phyloP scores from a whole-genome alignment of 768 basidiomycete genomes.

The Solioccasus polychromus region DNA sequence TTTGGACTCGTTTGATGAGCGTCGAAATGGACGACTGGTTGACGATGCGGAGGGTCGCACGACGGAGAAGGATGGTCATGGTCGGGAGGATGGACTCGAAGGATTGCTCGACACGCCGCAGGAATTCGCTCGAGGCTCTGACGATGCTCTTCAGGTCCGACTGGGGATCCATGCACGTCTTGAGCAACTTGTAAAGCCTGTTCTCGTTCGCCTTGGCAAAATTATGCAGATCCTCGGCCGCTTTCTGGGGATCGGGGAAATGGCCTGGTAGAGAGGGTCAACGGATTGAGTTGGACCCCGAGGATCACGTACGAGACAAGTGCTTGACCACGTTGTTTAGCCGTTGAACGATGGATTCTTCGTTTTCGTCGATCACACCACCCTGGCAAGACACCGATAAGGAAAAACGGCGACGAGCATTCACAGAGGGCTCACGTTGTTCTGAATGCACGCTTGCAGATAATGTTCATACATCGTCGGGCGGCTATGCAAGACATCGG shows the following conservation, averaged over 20 bases:
- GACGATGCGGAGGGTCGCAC: constrained; percentile 66
- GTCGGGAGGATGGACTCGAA: constrained; percentile 60
- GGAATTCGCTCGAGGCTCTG: constrained; percentile 81
- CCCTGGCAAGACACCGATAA: constrained; percentile 51
- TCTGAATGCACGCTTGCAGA: constrained; percentile 67
- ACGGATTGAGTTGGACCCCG: background rate
- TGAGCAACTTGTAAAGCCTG: constrained; percentile 80
- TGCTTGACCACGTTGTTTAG: constrained; percentile 55
- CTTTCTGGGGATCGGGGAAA: constrained; percentile 71
- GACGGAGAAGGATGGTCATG: constrained; percentile 67
- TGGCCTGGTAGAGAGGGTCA: constrained; percentile 33
- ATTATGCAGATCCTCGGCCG: constrained; percentile 67
- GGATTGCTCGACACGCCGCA: constrained; percentile 71
- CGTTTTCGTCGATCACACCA: constrained; percentile 84
- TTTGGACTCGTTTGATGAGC: constrained; percentile 66
- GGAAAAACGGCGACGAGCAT: background rate
- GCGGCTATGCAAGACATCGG: constrained; percentile 43
- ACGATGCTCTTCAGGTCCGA: constrained; percentile 77
- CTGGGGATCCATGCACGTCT: constrained; percentile 78
- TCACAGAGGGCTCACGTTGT: constrained; percentile 65
- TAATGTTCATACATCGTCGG: constrained; percentile 70
- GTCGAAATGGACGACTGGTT: constrained; percentile 86
- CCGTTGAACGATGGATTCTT: constrained; percentile 55
- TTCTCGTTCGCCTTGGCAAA: constrained; percentile 89
- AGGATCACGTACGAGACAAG: constrained; percentile 53